Evolutionary conservation across 352 stramenopile species (phyloP), one percentile per base, ranked within the genome.

Genomic region (Phytopythium delawarense): DNA sequence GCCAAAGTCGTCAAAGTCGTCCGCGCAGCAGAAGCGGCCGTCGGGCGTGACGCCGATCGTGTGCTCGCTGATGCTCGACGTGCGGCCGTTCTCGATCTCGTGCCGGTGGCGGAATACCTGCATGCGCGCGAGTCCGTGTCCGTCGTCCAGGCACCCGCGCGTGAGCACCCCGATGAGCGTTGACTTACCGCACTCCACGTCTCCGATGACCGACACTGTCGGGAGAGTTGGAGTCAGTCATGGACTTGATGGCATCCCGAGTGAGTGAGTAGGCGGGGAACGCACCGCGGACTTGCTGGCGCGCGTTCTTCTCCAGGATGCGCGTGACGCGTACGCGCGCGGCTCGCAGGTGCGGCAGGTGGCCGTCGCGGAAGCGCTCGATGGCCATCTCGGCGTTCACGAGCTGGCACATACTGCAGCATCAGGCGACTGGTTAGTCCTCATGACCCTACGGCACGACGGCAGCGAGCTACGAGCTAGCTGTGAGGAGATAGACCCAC

Each of bases 141-240:
- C 90, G 59, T 97, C 88, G 59, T 97, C 90, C 25, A 92, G 66
- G 51, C 75, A 89, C 5, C 87, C 84, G 28, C 84, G 76, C 11
- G 88, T 97, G 21, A 97, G 63, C n/a, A 97, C 90, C 11, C 89
- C 87, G 4, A 96, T 82, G 15, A 97, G 62, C 40, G 90, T 97
- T 59, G 88, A 96, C 67, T 97, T 97, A 62, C 90, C 90, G 51
- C 87, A 90, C 40, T 89, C 86, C 63, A 89, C 87, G 49, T 89
- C 84, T 7, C 89, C 89, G 44, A 96, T 92, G 61, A 96, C 81
- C 1, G 87, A 93, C 39, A 97, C 78, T 80, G 64, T 13, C 48
- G 12, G 44, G 37, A 40, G 6, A 11, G 12, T 32, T 40, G 35
- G 35, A 40, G 35, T 40, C 12, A 15, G 8, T 40, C 37, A 12